Percentiles rank a stretch among this genome's conserved stretches.
These are phyloP conservation scores for Nothopassalora personata DNA, from an alignment of 2,329 filamentous ascomycete species.

Conservation along the genomic window DNA sequence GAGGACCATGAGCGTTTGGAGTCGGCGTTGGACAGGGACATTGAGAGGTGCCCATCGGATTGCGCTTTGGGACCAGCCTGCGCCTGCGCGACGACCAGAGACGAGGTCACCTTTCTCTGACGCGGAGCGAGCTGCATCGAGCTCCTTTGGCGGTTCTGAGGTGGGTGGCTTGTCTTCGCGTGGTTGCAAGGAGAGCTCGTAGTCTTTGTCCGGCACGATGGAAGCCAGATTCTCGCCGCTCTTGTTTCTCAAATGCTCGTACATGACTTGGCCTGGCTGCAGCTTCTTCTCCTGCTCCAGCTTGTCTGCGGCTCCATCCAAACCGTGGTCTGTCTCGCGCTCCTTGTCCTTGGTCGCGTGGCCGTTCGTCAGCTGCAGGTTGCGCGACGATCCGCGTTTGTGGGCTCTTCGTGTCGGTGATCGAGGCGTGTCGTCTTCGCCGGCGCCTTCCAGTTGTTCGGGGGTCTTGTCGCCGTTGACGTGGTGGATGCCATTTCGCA, in stretches of 20 bases:
- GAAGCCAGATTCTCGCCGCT: conserved; percentile 41
- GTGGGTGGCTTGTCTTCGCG: conserved; percentile 30
- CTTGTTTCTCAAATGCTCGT: conserved; percentile 42
- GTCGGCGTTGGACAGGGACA: conserved; percentile 49
- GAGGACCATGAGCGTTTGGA: conserved; percentile 47
- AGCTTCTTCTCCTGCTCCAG: conserved; percentile 6
- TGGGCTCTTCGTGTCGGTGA: conserved; percentile 25
- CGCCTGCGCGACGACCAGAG: conserved; percentile 49
- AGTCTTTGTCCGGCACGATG: conserved; percentile 20
- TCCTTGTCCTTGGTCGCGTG: conserved; percentile 12
- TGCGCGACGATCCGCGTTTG: conserved; percentile 25
- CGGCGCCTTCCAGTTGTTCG: conserved; percentile 26
- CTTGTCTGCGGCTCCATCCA: conserved; percentile 6
- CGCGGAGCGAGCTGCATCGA: background rate
- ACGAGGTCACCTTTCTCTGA: conserved; percentile 38
- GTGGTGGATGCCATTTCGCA: conserved; percentile 2
- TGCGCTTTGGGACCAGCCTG: conserved; percentile 47
- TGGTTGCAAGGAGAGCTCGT: conserved; percentile 26
- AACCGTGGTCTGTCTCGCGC: conserved; percentile 6
- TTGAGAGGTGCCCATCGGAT: conserved; percentile 86
- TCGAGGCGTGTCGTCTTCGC: conserved; percentile 28
- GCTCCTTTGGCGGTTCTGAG: conserved; percentile 18
- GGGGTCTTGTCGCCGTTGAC: conserved; percentile 15
- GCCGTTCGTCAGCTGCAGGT: conserved; percentile 16
- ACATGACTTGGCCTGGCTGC: conserved; percentile 31